Evolutionary conservation across 345 rosid species (phyloP).

Genomic region (Cardamine chenopodiifolia): DNA sequence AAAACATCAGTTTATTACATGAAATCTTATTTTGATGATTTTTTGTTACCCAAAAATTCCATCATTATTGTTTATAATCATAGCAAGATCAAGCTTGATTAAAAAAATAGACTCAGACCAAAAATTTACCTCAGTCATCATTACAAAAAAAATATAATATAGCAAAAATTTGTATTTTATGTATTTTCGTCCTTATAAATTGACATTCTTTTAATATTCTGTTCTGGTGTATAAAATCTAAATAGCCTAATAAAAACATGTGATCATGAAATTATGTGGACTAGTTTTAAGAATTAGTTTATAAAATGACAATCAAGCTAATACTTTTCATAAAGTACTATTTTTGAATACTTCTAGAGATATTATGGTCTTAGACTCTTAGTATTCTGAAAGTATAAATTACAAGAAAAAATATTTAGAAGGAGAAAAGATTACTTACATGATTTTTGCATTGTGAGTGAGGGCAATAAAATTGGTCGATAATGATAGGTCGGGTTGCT

Average conservation of each 20-base stretch:
- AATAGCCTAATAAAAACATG: neutral
- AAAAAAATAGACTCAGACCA: neutral
- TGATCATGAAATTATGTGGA: neutral
- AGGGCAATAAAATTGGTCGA: conserved; percentile 60
- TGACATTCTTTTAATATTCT: too few species aligned
- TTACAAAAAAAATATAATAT: neutral
- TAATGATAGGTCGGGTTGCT: conserved; percentile 50
- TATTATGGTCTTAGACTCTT: too few species aligned
- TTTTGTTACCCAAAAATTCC: neutral
- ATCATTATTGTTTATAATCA: neutral
- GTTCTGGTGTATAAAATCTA: too few species aligned
- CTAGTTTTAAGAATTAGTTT: neutral
- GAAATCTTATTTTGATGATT: neutral
- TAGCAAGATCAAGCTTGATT: neutral
- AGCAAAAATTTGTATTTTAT: neutral
- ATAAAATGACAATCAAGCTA: neutral
- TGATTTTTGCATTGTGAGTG: conserved; percentile 47
- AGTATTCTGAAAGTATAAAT: too few species aligned
- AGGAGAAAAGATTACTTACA: conserved; percentile 28
- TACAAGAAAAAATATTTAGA: neutral
- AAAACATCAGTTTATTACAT: neutral
- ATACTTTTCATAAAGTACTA: neutral
- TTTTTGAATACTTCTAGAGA: neutral
- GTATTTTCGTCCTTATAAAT: neutral
- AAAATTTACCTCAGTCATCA: neutral